Evolutionary conservation across 2,329 filamentous ascomycete species (phyloP).

Genomic region (Phialophora tarda): DNA sequence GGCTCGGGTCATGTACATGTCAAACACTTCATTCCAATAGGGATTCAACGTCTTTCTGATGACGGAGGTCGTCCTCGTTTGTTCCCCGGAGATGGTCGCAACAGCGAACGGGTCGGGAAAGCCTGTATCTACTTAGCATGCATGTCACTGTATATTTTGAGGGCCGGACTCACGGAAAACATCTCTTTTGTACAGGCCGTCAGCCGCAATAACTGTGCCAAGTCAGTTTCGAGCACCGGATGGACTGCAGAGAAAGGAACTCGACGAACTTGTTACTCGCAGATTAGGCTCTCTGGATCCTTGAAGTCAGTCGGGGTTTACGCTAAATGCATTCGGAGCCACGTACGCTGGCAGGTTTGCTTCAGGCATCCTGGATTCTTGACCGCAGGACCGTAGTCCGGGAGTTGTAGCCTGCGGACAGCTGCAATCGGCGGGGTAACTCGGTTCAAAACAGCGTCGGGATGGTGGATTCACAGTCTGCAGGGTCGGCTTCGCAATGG

Average conservation of each 20-base stretch:
- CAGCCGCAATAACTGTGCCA: conserved; percentile 87
- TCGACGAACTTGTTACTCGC: conserved; percentile 80
- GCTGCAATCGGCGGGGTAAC: conserved; percentile 30
- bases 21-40: conserved; percentile 99
- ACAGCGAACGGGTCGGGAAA: conserved; percentile 98
- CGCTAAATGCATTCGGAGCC: conserved; percentile 35
- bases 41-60: conserved; percentile 97
- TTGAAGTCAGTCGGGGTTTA: conserved; percentile 28
- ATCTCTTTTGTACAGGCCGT: conserved; percentile 98
- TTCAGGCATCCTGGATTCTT: conserved; percentile 53
- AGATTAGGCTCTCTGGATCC: conserved; percentile 76
- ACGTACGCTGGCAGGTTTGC: conserved; percentile 68
- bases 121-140: conserved; percentile 59
- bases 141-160: conserved; percentile 1
- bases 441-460: background rate
- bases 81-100: conserved; percentile 94
- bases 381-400: conserved; percentile 27
- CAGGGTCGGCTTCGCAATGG: background rate
- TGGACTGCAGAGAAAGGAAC: conserved; percentile 33
- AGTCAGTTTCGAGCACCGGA: conserved; percentile 36
- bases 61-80: conserved; percentile 96
- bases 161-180: conserved; percentile 79
- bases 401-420: conserved; percentile 24
- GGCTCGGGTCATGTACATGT: conserved; percentile 72
- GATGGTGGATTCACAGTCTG: conserved; percentile 2